Percentiles rank a stretch among this genome's conserved stretches.
phyloP scores from a whole-genome alignment of 768 basidiomycete genomes.

The Austroboletus eburneus region DNA sequence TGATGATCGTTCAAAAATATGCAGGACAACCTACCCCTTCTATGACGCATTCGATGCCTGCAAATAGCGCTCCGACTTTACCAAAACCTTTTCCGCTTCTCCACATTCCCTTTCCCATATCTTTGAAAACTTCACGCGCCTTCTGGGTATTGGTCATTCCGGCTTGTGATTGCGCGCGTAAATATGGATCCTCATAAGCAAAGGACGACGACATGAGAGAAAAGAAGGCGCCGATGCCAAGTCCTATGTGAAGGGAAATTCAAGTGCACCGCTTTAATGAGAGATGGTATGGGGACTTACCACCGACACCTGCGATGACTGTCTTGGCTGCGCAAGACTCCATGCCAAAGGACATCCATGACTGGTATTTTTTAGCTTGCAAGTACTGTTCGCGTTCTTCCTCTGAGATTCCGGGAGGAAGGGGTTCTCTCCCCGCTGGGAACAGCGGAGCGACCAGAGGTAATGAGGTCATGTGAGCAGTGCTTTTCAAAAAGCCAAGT shows the following conservation, averaged over 20 bases:
- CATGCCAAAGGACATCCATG: conserved; percentile 65
- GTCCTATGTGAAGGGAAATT: conserved; percentile 46
- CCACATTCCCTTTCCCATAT: conserved; percentile 95
- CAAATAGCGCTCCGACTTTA: conserved; percentile 90
- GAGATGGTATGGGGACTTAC: conserved; percentile 42
- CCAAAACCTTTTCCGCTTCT: conserved; percentile 86
- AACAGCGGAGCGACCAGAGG: conserved; percentile 66
- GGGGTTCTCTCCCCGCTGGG: conserved; percentile 80
- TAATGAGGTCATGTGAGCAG: conserved; percentile 18
- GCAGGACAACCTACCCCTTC: conserved; percentile 67
- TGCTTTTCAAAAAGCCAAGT: conserved; percentile 3
- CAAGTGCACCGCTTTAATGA: background rate
- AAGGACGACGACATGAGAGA: conserved; percentile 95
- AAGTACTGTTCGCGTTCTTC: conserved; percentile 67
- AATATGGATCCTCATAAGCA: conserved; percentile 89
- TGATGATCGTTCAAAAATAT: background rate
- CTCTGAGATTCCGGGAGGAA: conserved; percentile 79
- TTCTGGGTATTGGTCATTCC: conserved; percentile 68
- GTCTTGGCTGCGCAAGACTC: conserved; percentile 88
- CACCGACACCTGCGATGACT: conserved; percentile 73
- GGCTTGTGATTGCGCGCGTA: conserved; percentile 57
- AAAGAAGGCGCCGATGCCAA: conserved; percentile 92
- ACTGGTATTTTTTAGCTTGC: conserved; percentile 75
- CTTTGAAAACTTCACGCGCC: conserved; percentile 79
- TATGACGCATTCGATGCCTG: conserved; percentile 94